phyloP scores from a whole-genome alignment of 1,139 yeast genomes.

The Scheffersomyces segobiensis region DNA sequence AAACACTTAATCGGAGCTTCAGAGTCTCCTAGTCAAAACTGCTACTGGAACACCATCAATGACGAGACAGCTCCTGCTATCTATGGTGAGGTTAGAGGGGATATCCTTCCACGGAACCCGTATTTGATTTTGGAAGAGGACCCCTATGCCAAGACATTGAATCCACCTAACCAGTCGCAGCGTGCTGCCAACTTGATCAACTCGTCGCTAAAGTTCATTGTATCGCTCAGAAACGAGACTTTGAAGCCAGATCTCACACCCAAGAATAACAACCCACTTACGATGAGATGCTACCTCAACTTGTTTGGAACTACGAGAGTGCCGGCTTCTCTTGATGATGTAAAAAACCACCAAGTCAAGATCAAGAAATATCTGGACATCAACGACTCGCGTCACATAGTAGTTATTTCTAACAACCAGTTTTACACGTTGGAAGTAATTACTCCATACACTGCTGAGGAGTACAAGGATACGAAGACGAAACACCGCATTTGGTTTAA shows the following conservation, averaged over 20 bases:
- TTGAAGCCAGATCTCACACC: slow-evolving; percentile 61
- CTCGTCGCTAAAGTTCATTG: slow-evolving; percentile 64
- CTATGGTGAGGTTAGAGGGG: slow-evolving; percentile 64
- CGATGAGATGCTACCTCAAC: slow-evolving; percentile 67
- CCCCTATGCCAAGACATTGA: slow-evolving; percentile 55
- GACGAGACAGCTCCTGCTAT: slow-evolving; percentile 62
- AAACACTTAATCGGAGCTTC: slow-evolving; percentile 49
- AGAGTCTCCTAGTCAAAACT: slow-evolving; percentile 35
- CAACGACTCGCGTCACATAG: slow-evolving; percentile 47
- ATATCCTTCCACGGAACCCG: slow-evolving; percentile 74
- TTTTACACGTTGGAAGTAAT: slow-evolving; percentile 63
- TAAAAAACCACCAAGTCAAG: slow-evolving; percentile 23
- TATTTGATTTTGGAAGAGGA: slow-evolving; percentile 72
- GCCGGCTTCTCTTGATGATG: slow-evolving; percentile 30
- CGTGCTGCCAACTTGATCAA: slow-evolving; percentile 66
- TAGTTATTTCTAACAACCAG: slow-evolving; percentile 62
- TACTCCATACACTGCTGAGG: slow-evolving; percentile 35
- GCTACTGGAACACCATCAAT: slow-evolving; percentile 63
- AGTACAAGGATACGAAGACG: slow-evolving; percentile 18
- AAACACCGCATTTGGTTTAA: slow-evolving; percentile 46
- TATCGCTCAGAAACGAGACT: slow-evolving; percentile 54
- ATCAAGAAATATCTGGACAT: slow-evolving; percentile 27
- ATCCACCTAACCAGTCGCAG: slow-evolving; percentile 64
- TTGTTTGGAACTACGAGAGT: slow-evolving; percentile 68
- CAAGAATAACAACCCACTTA: slow-evolving; percentile 48